Conservation (phyloP, 2,329 filamentous ascomycete species). For the Leptodontidium sp. region DNA sequence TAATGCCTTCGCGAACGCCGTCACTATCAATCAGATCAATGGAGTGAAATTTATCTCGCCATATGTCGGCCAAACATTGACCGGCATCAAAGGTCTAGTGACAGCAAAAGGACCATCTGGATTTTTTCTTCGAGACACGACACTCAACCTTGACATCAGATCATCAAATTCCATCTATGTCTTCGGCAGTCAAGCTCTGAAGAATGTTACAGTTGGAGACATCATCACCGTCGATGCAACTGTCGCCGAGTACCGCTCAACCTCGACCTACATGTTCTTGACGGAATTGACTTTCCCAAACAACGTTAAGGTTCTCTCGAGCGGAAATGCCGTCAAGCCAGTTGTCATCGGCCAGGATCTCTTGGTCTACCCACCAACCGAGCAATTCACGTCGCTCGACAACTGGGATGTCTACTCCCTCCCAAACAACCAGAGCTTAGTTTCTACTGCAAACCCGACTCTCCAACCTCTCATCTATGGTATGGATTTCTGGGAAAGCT, state of each 20-base stretch:
- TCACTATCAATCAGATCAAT: conserved; percentile 70
- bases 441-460: conserved; percentile 58
- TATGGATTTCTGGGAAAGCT: conserved; percentile 77
- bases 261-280: conserved; percentile 63
- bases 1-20: conserved; percentile 41
- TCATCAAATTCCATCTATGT: conserved; percentile 74
- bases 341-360: conserved; percentile 63
- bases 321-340: conserved; percentile 61
- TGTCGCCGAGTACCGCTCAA: conserved; percentile 61
- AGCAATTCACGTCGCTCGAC: conserved; percentile 68
- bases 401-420: conserved; percentile 70
- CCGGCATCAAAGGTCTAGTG: conserved; percentile 54
- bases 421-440: conserved; percentile 63
- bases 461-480: conserved; percentile 69
- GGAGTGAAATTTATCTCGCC: conserved; percentile 70
- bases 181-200: conserved; percentile 60
- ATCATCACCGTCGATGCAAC: conserved; percentile 66
- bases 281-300: conserved; percentile 67
- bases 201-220: conserved; percentile 67
- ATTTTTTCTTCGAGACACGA: conserved; percentile 69
- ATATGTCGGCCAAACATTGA: conserved; percentile 62
- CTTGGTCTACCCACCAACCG: conserved; percentile 59
- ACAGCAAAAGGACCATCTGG: conserved; percentile 67
- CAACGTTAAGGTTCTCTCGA: conserved; percentile 62
- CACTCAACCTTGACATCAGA: conserved; percentile 60